Evolutionary conservation across 257 asterid genomes (phyloP).

Genomic region (Nicotiana paniculata): DNA sequence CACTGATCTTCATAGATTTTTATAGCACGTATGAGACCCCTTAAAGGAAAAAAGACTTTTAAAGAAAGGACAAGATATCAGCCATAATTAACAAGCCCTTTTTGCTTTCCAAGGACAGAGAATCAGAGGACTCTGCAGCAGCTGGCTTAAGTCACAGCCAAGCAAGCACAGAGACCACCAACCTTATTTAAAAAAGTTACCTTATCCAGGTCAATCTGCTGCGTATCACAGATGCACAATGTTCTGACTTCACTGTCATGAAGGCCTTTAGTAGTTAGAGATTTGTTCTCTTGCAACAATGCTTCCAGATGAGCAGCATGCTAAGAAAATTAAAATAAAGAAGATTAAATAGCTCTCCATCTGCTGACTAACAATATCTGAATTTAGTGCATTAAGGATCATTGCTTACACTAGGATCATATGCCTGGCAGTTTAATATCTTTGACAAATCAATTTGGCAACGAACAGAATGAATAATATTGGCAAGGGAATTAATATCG

Average conservation of each 20-base stretch:
- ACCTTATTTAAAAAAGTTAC: conserved; percentile 31
- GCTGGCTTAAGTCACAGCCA: background rate
- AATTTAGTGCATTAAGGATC: background rate
- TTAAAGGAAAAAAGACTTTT: background rate
- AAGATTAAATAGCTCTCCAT: background rate
- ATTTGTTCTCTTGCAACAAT: conserved; percentile 51
- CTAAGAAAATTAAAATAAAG: conserved; percentile 25
- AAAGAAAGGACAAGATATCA: background rate
- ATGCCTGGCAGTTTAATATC: conserved; percentile 76
- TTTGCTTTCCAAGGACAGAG: background rate
- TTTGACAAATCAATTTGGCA: conserved; percentile 79
- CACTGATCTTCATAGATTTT: background rate
- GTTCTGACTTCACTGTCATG: conserved; percentile 89
- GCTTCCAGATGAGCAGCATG: conserved; percentile 81
- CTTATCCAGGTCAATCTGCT: conserved; percentile 70
- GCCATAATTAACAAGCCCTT: background rate
- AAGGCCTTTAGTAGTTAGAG: conserved; percentile 59
- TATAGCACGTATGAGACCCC: background rate
- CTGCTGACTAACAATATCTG: background rate
- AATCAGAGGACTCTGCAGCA: background rate
- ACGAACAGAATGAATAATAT: conserved; percentile 57
- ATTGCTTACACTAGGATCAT: conserved; percentile 59
- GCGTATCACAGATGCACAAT: conserved; percentile 57
- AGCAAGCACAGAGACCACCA: background rate
- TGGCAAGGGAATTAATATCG: conserved; percentile 71